Base-by-base conservation (phyloP, 176 grass and related monocot genomes). In the Zizania latifolia region DNA sequence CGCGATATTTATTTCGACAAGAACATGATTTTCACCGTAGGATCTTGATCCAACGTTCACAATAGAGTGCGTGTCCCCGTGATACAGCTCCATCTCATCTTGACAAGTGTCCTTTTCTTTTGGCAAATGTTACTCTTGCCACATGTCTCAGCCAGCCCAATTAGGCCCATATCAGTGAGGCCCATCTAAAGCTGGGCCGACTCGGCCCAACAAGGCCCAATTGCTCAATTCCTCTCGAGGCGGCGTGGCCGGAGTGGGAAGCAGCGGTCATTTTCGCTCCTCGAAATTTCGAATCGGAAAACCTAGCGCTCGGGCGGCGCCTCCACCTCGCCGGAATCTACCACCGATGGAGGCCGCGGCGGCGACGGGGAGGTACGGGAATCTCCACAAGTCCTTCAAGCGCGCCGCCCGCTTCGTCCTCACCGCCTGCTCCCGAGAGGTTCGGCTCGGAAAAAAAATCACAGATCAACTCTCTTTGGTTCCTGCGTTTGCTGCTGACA, bases 351-450 rank as follows among this genome's bases (percentile, higher is more conserved):
- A 81, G 27, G 10, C 55, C 12, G 10, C 68, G 2, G 62, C 63
- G 4, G 24, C 44, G 16, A 5, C 51, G 58, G 85, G 72, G 57
- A 76, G 81, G 58, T 65, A 79, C 78, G 77, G 38, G 4, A 79
- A 57, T 30, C 73, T 93, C 19, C 68, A 82, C 27, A 85, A 15
- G 63, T 84, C 84, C 14, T 87, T 93, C 65, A 84, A 80, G 69
- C 6, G 79, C 19, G 58, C 78, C 43, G 41, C 83, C 13, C 78
- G 71, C 54, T 82, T 69, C 53, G 23, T 93, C 17, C 87, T 87
- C 76, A 87, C 84, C 3, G 74, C 69, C 33, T 82, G 83, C 70
- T 82, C 84, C 78, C 82, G 79, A 51, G 74, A 93, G 87, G 91
- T 90, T 24, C 22, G 5, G 45, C 64, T 69, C 39, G 7, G n/a